Base-by-base conservation (phyloP, 306 rosid genomes). In the Prosopis cineraria region DNA sequence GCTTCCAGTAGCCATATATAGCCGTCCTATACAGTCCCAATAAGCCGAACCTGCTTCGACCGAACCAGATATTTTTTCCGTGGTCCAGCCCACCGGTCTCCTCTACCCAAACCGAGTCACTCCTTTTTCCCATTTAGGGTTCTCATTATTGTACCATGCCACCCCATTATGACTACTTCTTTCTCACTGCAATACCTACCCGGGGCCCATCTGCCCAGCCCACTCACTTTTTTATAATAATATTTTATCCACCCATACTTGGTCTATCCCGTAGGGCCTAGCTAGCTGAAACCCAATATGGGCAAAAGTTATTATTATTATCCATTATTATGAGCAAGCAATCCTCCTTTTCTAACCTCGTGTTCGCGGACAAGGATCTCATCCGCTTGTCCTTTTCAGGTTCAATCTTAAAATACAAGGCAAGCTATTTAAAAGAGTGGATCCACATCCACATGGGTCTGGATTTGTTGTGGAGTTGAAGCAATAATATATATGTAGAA, bases 401-500 rank as follows among this genome's bases (percentile, higher is more conserved):
- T 72, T 78, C 69, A 79, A 68, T 79, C 89, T 78, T 85, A 66
- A 71, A 59, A 78, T 73, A 76, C 81, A 87, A 81, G 81, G 44
- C 70, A 76, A 84, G 73, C 31, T 70, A 75, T n/a, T n/a, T 17
- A 62, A 56, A 68, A 39, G 16, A 8, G 30, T 43, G 63, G 79
- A 55, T 72, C 30, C 77, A 36, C 76, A 55, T 72, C 30, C 77
- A 36, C 76, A 58, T 82, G 67, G 66, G 30, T 60, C 74, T 82
- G 67, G 66, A 60, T 60, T 60, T 60, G 67, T 6, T 80, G 60
- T 56, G 43, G 74, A 70, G 80, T 56, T 45, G 80, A 78, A 70
- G 75, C 64, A 74, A 83, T 68, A 0, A 70, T 72, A 56, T 56
- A 53, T 8, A 20, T 52, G 33, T 74, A 44, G 66, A 29, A 59